phyloP scores from a whole-genome alignment of 768 basidiomycete genomes.

The Amanita muscaria region DNA sequence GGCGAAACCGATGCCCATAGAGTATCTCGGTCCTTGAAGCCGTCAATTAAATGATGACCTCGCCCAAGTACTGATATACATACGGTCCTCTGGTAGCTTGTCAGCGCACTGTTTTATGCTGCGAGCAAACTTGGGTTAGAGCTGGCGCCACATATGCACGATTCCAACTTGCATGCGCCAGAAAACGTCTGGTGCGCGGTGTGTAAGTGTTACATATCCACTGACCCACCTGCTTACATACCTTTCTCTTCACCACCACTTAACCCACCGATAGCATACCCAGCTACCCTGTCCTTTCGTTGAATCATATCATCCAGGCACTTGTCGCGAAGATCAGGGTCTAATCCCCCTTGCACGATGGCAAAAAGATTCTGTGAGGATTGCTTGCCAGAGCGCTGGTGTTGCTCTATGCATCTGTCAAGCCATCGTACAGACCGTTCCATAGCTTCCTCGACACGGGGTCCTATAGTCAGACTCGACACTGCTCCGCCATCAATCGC shows the following conservation, averaged over 20 bases:
- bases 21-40: constrained; percentile 69
- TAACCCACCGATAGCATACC: constrained; percentile 85
- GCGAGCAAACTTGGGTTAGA: constrained; percentile 4
- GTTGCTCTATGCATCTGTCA: constrained; percentile 75
- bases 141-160: background rate
- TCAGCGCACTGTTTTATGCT: constrained; percentile 80
- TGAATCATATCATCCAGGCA: constrained; percentile 80
- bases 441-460: constrained; percentile 84
- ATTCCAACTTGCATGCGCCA: constrained; percentile 62
- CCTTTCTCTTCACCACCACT: constrained; percentile 93
- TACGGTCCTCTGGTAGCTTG: constrained; percentile 70
- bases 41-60: background rate
- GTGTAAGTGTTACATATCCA: background rate
- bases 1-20: constrained; percentile 90
- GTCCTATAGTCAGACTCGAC: constrained; percentile 70
- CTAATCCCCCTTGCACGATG: constrained; percentile 85
- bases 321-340: constrained; percentile 56
- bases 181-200: constrained; percentile 51
- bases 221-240: constrained; percentile 18
- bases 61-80: constrained; percentile 17
- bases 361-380: constrained; percentile 80
- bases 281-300: constrained; percentile 68
- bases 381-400: constrained; percentile 57
- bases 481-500: constrained; percentile 32
- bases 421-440: constrained; percentile 84